These are phyloP conservation scores for Lactifluus subvellereus DNA, from an alignment of 768 basidiomycete species.

Conservation along the genomic window DNA sequence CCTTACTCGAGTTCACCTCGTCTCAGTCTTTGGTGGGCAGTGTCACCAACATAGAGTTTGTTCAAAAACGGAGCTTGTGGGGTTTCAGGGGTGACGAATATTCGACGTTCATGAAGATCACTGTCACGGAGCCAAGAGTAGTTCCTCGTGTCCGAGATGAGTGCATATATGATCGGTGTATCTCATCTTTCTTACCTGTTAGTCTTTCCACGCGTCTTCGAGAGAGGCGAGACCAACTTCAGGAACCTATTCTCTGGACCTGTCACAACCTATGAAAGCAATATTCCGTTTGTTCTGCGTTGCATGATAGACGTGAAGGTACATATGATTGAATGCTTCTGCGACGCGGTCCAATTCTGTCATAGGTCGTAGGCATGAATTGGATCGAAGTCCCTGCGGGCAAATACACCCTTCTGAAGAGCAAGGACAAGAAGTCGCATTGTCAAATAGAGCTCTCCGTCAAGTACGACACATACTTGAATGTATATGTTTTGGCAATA, in stretches of 20 bases:
- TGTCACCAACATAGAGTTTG: constrained; percentile 51
- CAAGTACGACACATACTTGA: constrained; percentile 40
- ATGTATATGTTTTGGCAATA: background rate
- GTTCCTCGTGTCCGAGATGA: constrained; percentile 90
- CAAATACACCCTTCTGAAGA: constrained; percentile 61
- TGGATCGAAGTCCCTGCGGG: constrained; percentile 93
- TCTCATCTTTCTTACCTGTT: constrained; percentile 10
- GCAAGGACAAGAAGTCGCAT: constrained; percentile 57
- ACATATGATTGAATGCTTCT: background rate
- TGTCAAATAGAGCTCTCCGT: constrained; percentile 88
- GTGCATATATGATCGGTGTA: constrained; percentile 36
- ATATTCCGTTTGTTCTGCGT: constrained; percentile 82
- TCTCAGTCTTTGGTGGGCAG: constrained; percentile 24
- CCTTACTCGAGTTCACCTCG: background rate
- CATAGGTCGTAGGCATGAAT: constrained; percentile 94
- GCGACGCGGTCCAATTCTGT: background rate
- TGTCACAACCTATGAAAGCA: constrained; percentile 84
- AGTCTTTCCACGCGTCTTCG: constrained; percentile 41
- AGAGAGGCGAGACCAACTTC: constrained; percentile 48
- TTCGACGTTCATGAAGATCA: constrained; percentile 81
- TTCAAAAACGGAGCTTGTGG: constrained; percentile 72
- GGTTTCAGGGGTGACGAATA: constrained; percentile 81
- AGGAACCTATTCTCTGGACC: constrained; percentile 41
- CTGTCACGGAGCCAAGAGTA: constrained; percentile 60
- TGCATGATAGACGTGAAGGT: constrained; percentile 99